phyloP scores from a whole-genome alignment of 495 filamentous ascomycete species.

The Lepidopterella palustris region DNA sequence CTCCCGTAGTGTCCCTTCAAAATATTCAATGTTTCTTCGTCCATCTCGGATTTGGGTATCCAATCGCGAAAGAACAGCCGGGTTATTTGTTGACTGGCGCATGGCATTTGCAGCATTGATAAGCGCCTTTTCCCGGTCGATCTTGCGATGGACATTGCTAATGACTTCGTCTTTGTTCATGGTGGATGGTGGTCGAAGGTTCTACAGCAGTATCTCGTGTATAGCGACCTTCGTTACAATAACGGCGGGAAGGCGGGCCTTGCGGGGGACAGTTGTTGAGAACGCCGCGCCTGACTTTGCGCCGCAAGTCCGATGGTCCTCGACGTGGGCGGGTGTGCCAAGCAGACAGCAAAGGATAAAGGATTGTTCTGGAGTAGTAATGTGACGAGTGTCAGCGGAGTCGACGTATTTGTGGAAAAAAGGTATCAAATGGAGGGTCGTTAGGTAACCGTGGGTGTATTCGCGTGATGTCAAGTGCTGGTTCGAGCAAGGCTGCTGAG shows the following conservation, averaged over 20 bases:
- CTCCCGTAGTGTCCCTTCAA: slow-evolving; percentile 84
- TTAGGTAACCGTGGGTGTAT: neutral
- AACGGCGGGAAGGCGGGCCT: neutral
- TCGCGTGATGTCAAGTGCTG: neutral
- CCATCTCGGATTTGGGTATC: slow-evolving; percentile 92
- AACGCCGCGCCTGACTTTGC: neutral
- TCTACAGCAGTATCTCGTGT: neutral
- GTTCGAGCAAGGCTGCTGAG: neutral
- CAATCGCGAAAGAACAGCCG: slow-evolving; percentile 75
- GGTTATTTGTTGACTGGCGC: slow-evolving; percentile 91
- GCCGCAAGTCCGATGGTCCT: neutral
- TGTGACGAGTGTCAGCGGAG: neutral
- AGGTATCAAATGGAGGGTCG: neutral
- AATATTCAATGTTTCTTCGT: slow-evolving; percentile 83
- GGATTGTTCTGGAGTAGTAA: neutral
- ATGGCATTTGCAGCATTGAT: slow-evolving; percentile 91
- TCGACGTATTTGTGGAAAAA: neutral
- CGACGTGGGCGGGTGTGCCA: neutral
- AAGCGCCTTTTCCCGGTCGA: slow-evolving; percentile 92
- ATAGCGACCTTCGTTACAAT: neutral
- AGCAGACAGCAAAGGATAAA: neutral
- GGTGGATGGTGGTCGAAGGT: neutral
- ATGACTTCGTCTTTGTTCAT: slow-evolving; percentile 73
- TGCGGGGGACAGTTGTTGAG: neutral
- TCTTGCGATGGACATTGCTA: slow-evolving; percentile 89